Conservation (phyloP, 768 basidiomycete species). For the Leccinum sublutescens region DNA sequence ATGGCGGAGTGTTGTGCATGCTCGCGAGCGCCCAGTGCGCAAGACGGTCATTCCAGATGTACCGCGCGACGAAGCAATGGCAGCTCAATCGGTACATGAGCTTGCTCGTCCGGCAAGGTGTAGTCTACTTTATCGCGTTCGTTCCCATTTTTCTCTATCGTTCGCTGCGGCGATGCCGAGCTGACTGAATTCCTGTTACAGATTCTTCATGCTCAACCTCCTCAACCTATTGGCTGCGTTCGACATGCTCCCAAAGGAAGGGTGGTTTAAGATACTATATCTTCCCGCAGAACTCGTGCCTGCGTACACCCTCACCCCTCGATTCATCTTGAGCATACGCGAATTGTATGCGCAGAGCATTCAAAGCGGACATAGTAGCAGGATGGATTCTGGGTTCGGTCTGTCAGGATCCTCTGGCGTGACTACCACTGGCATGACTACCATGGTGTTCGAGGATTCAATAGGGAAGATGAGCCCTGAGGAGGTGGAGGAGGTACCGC, state of each 20-base stretch:
- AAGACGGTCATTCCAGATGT: background rate
- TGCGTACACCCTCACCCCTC: background rate
- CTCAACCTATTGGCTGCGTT: background rate
- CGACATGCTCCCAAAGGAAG: background rate
- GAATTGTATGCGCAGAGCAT: background rate
- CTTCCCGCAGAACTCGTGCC: background rate
- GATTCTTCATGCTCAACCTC: background rate
- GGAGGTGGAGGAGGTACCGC: background rate
- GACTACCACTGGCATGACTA: background rate
- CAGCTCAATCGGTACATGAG: background rate
- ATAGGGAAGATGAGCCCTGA: background rate
- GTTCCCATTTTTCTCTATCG: background rate
- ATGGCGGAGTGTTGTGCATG: background rate
- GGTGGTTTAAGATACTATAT: background rate
- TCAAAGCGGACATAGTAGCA: constrained; percentile 6
- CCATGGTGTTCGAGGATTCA: background rate
- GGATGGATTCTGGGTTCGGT: background rate
- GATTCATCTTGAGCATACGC: background rate
- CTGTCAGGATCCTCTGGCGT: background rate
- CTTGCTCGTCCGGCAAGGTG: background rate
- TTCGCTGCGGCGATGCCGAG: background rate
- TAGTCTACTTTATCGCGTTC: background rate
- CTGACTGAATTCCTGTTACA: background rate
- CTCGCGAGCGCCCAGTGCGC: background rate
- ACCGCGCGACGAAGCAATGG: background rate